These are phyloP conservation scores for Cyclotella baltica DNA, from an alignment of 108 stramenopile genomes.

Conservation along the genomic window DNA sequence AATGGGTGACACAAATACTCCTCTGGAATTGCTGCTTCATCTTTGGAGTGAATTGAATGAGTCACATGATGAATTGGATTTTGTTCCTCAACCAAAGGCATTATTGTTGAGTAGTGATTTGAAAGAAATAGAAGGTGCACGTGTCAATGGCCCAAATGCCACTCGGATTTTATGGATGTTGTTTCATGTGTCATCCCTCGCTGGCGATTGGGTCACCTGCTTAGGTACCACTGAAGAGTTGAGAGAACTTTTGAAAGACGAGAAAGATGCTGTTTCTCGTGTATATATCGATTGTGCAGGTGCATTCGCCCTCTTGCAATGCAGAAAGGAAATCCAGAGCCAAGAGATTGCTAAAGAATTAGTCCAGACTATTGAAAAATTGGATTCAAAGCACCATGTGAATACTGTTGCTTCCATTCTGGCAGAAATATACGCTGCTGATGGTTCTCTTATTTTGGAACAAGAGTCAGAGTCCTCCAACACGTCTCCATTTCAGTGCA, in stretches of 20 bases:
- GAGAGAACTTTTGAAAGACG: background rate
- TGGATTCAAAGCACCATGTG: background rate
- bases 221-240: slow-evolving; percentile 38
- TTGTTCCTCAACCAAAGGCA: slow-evolving; percentile 17
- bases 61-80: background rate
- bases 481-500: slow-evolving; percentile 25
- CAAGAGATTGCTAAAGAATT: slow-evolving; percentile 1
- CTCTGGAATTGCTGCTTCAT: slow-evolving; percentile 47
- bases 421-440: slow-evolving; percentile 36
- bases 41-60: slow-evolving; percentile 29
- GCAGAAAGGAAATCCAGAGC: slow-evolving; percentile 25
- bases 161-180: slow-evolving; percentile 48
- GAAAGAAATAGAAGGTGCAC: slow-evolving; percentile 12
- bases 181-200: slow-evolving; percentile 46
- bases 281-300: slow-evolving; percentile 7
- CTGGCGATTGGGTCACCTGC: slow-evolving; percentile 50
- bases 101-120: slow-evolving; percentile 14
- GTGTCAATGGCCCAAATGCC: background rate
- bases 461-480: background rate
- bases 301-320: slow-evolving; percentile 52
- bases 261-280: background rate
- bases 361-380: background rate
- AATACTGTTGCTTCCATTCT: slow-evolving; percentile 3
- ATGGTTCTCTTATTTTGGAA: slow-evolving; percentile 24
- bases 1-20: slow-evolving; percentile 42